Evolutionary conservation across 2,329 filamentous ascomycete genomes (phyloP).

Genomic region (Grosmannia serpens): DNA sequence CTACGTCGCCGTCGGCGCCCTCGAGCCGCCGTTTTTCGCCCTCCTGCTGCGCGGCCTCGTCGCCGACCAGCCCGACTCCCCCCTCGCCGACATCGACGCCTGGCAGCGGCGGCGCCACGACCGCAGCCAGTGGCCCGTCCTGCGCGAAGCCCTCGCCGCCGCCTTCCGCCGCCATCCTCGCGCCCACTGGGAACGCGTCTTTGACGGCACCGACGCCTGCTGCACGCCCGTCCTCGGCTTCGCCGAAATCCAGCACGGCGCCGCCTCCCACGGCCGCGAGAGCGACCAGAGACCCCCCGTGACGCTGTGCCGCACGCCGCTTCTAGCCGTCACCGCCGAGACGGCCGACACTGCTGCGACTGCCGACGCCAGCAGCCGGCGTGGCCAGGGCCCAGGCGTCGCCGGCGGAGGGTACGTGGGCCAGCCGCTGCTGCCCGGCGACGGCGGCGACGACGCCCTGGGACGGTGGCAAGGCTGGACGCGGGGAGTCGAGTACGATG

Average conservation of each 20-base stretch:
- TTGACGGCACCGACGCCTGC: conserved; percentile 86
- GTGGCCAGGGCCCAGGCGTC: conserved; percentile 53
- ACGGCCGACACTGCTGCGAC: conserved; percentile 48
- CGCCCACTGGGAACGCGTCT: conserved; percentile 71
- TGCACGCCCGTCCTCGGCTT: conserved; percentile 79
- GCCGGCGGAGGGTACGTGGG: conserved; percentile 57
- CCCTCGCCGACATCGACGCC: conserved; percentile 16
- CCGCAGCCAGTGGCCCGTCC: conserved; percentile 52
- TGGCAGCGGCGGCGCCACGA: conserved; percentile 47
- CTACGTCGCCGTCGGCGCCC: conserved; percentile 78
- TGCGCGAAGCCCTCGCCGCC: conserved; percentile 48
- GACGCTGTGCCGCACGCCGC: conserved; percentile 58
- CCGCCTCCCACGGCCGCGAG: conserved; percentile 28
- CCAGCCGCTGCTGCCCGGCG: conserved; percentile 48
- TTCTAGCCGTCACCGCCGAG: conserved; percentile 37
- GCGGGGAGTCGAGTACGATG: conserved; percentile 58
- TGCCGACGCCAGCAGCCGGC: conserved; percentile 37
- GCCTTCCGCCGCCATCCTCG: conserved; percentile 61
- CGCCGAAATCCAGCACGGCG: conserved; percentile 51
- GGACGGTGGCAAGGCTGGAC: conserved; percentile 68
- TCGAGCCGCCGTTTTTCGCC: conserved; percentile 79
- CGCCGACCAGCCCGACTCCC: conserved; percentile 9
- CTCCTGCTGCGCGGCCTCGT: conserved; percentile 59
- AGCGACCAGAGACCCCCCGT: conserved; percentile 63
- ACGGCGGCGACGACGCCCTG: conserved; percentile 61